Evolutionary conservation across 2,329 filamentous ascomycete species (phyloP), one percentile per base, ranked within the genome.

Genomic region (Fusarium falciforme): DNA sequence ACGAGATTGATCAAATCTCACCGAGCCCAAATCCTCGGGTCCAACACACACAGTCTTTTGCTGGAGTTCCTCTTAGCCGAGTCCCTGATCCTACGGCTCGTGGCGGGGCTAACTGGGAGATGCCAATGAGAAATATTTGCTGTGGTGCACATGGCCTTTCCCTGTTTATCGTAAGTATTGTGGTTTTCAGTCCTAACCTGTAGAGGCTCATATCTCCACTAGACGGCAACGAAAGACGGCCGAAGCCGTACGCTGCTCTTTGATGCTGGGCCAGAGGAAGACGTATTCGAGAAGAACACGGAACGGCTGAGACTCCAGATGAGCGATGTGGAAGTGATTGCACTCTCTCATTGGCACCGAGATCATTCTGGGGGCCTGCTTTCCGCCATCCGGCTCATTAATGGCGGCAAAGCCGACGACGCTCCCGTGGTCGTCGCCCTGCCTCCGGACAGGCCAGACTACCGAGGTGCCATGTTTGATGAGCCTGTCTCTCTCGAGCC

Each of bases 81-180:
- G 77, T 81, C 8, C 77, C 82, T 9, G 58, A 73, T 4, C 72
- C 78, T 12, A 77, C 80, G 35, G 27, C 40, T 40, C 81, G 87
- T 10, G 86, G 85, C 2, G 83, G 81, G 5, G 84, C 84, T 1
- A 77, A 76, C 9, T 82, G 81, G 59, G 87, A 89, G 70, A 71
- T 89, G 31, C 81, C 82, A 17, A 87, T 89, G 83, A 84, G 85
- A 49, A 83, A 83, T 47, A 83, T 89, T 5, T 88, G 87, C 77
- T 89, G 88, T 68, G 85, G 86, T 10, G 87, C 88, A 0, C 87
- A 89, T 79, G 88, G 88, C 0, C 76, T 89, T 33, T 89, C 86
- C 4, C 82, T 89, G n/a, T 79, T 89, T 36, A 83, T 89, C 59
- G 85, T 88, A 81, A 71, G n/a, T n/a, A n/a, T n/a, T n/a, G n/a